Conservation (phyloP, 768 basidiomycete genomes). For the Mycena vitilis region DNA sequence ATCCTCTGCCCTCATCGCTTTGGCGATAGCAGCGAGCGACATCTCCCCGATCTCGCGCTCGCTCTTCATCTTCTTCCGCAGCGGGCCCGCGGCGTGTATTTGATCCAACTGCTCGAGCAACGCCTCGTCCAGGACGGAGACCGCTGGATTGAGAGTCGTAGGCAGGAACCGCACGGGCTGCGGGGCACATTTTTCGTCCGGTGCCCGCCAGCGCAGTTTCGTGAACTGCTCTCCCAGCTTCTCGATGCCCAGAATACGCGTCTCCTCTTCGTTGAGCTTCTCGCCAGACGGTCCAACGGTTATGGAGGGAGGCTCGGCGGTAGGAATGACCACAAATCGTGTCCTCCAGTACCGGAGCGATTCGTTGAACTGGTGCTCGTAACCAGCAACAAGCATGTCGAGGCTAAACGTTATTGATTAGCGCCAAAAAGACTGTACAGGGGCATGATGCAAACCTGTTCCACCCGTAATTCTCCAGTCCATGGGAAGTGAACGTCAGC, state of each 20-base stretch:
- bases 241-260: conserved; percentile 89
- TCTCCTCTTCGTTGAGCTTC: conserved; percentile 86
- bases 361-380: conserved; percentile 84
- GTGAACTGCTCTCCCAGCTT: conserved; percentile 91
- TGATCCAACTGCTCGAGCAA: conserved; percentile 86
- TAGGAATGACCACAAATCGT: conserved; percentile 92
- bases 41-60: conserved; percentile 78
- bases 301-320: conserved; percentile 71
- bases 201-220: conserved; percentile 81
- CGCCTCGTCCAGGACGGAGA: conserved; percentile 81
- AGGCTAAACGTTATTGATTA: conserved; percentile 57
- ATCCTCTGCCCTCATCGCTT: conserved; percentile 87
- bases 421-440: neutral
- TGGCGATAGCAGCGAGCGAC: conserved; percentile 73
- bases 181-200: conserved; percentile 64
- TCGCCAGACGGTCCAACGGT: conserved; percentile 75
- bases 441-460: conserved; percentile 68
- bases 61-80: conserved; percentile 85
- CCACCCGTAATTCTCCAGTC: conserved; percentile 87
- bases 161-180: conserved; percentile 82
- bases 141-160: conserved; percentile 86
- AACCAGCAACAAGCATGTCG: conserved; percentile 88
- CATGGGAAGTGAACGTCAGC: conserved; percentile 81
- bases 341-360: conserved; percentile 94
- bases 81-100: conserved; percentile 78